Percentiles rank a stretch among this genome's conserved stretches.
Evolutionary conservation across 768 basidiomycete species (phyloP).

Genomic region (Ephemerocybe angulata): DNA sequence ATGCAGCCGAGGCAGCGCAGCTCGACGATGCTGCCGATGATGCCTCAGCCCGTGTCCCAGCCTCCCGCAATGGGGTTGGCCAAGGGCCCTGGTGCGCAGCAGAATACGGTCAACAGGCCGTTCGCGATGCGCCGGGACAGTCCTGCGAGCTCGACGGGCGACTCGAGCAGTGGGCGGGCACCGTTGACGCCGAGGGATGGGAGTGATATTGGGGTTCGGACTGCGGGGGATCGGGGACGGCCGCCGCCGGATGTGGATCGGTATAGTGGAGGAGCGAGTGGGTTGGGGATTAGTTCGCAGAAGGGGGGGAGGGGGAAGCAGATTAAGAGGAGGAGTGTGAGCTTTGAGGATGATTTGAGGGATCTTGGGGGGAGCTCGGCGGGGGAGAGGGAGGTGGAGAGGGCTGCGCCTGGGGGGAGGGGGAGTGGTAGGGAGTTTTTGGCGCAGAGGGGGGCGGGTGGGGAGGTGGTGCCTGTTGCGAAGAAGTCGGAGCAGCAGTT

Average conservation of each 20-base stretch:
- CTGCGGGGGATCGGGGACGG: constrained; percentile 12
- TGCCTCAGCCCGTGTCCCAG: constrained; percentile 24
- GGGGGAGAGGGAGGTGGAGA: constrained; percentile 14
- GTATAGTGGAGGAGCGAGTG: constrained; percentile 17
- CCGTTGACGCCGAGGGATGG: constrained; percentile 80
- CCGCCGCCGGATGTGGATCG: constrained; percentile 10
- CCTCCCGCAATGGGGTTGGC: too few species aligned
- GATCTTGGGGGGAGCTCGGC: constrained; percentile 11
- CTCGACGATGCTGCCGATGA: constrained; percentile 36
- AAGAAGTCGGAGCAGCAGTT: constrained; percentile 35
- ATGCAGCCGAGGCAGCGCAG: constrained; percentile 32
- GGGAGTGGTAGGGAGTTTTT: background rate
- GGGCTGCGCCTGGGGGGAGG: constrained; percentile 25
- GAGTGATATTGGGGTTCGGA: constrained; percentile 54
- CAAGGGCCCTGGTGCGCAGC: too few species aligned
- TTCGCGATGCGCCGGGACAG: constrained; percentile 60
- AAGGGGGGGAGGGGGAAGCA: constrained; percentile 17
- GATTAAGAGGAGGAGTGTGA: constrained; percentile 61
- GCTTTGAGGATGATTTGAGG: constrained; percentile 55
- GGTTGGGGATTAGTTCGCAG: constrained; percentile 14
- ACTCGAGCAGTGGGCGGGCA: constrained; percentile 72
- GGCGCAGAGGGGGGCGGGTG: constrained; percentile 15
- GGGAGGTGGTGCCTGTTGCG: constrained; percentile 11
- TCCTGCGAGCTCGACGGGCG: constrained; percentile 82
- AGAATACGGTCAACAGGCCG: constrained; percentile 41